These are phyloP conservation scores for Gynostemma pentaphyllum DNA, from an alignment of 306 rosid genomes.

Conservation along the genomic window DNA sequence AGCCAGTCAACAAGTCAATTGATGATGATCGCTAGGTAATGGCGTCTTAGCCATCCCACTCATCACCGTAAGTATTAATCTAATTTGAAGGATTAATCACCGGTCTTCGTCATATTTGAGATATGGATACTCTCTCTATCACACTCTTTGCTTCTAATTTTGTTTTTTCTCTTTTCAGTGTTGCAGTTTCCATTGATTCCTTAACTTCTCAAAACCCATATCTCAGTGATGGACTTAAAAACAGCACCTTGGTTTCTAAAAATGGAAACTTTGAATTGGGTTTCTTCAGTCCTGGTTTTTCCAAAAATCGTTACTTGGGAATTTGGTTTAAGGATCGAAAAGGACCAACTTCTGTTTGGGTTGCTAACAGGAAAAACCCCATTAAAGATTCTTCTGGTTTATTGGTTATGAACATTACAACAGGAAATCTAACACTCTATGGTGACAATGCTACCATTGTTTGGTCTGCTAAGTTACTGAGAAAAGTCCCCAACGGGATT, in stretches of 20 bases:
- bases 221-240: slow-evolving; percentile 13
- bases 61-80: neutral
- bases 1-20: too few species aligned
- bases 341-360: slow-evolving; percentile 21
- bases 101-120: too few species aligned
- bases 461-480: slow-evolving; percentile 29
- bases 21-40: too few species aligned
- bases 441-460: slow-evolving; percentile 5
- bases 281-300: slow-evolving; percentile 27
- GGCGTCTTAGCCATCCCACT: too few species aligned
- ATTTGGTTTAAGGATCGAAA: slow-evolving; percentile 25
- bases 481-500: slow-evolving; percentile 11
- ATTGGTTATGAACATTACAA: slow-evolving; percentile 15
- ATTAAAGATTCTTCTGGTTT: slow-evolving; percentile 20
- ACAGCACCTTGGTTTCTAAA: slow-evolving; percentile 12
- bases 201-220: slow-evolving; percentile 11
- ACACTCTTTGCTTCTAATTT: neutral
- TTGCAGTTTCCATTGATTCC: slow-evolving; percentile 14
- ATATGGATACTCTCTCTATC: slow-evolving; percentile 7
- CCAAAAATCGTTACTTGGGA: slow-evolving; percentile 28
- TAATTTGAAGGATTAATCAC: neutral
- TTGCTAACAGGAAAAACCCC: slow-evolving; percentile 22
- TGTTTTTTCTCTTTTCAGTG: neutral
- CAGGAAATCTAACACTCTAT: slow-evolving; percentile 21
- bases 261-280: slow-evolving; percentile 23